Evolutionary conservation across 2,329 filamentous ascomycete species (phyloP), one percentile per base, ranked within the genome.

Genomic region (Cucurbitaria berberidis): DNA sequence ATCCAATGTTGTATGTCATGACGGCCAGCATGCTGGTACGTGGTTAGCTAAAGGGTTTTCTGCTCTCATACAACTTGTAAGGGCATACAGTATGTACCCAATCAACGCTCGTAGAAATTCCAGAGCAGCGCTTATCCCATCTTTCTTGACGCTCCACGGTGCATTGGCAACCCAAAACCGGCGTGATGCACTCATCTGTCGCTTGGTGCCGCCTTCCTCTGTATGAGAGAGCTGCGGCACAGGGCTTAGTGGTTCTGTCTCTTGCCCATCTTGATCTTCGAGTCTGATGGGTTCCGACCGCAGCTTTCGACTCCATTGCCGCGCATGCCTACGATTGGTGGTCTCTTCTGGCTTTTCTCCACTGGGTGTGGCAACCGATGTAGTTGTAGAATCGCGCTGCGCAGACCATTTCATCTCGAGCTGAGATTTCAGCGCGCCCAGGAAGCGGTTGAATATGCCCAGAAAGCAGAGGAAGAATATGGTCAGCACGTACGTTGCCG

Each of bases 1-100:
- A 65, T 1, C 68, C 68, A 1, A 68, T 60, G 30, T 72, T 72
- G 47, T 69, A 71, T 10, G 69, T 67, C 68, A 71, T 73, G 0
- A 71, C 67, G 2, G 68, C 68, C 8, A 71, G 50, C 69, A 73
- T 73, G 2, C 68, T 70, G 34, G 3, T 2, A 16, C 0, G 5
- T 10, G 5, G 16, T 61, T 26, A 60, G 48, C 44, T 43, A 36
- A 15, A 26, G 3, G 27, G 24, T 9, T 5, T 1, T 15, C 9
- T 26, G 41, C 24, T 9, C 24, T 35, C 13, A 21, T 11, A 15
- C 13, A n/a, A 36, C 16, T 13, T 19, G 21, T 6, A n/a, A 22
- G 10, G 7, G 60, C 64, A 44, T 53, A 72, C 68, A 73, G 43
- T 41, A 69, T 53, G 46, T 72, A 71, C 13, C 68, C 64, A 32